Base-by-base conservation (phyloP, 1,284 basidiomycete species). In the Tilletia caries region DNA sequence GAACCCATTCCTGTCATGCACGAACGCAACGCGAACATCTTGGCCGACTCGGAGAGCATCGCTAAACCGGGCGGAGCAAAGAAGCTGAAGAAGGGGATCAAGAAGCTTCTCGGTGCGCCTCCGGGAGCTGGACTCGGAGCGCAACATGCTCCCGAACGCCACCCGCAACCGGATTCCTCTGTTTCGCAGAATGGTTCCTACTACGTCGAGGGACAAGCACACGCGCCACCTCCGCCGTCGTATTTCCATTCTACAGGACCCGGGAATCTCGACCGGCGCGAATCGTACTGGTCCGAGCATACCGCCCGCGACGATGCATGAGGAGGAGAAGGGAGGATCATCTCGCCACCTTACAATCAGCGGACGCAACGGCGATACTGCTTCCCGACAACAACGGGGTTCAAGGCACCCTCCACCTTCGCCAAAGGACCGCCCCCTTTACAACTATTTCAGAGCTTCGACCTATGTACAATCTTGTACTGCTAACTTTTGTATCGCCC, bases 1-100 rank as follows among this genome's bases (percentile, higher is more conserved):
- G 58, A 62, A 37, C 58, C 58, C 32, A 20, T 62, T 18, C 10
- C 18, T 29, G 58, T 37, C 58, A 62, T 62, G 58, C 58, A 23
- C 27, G 58, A 33, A 13, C 58, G 58, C 33, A 62, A 62, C 33
- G 48, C 48, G 20, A 50, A 20, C 48, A 50, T 10, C 37, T 18
- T 18, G n/a, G 27, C 23, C 33, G 58, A 37, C 10, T 20, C 10
- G 6, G 58, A 20, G 18, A 33, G 20, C 8, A 33, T 29, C 32
- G 32, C 34, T 34, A 29, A 8, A 29, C 29, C 27, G 10, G 20
- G 48, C 20, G 29, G 58, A 29, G 52, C 23, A 15, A 29, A 27
- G 4, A 27, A 27, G 23, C 32, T 37, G 58, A 33, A 33, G 58
- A 33, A 62, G 18, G 58, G 58, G 8, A 12, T 62, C 32, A 62